A percentile compares a stretch with the other conserved stretches of the same genome.
phyloP scores from a whole-genome alignment of 352 stramenopile species.

The Globisporangium perplexum region DNA sequence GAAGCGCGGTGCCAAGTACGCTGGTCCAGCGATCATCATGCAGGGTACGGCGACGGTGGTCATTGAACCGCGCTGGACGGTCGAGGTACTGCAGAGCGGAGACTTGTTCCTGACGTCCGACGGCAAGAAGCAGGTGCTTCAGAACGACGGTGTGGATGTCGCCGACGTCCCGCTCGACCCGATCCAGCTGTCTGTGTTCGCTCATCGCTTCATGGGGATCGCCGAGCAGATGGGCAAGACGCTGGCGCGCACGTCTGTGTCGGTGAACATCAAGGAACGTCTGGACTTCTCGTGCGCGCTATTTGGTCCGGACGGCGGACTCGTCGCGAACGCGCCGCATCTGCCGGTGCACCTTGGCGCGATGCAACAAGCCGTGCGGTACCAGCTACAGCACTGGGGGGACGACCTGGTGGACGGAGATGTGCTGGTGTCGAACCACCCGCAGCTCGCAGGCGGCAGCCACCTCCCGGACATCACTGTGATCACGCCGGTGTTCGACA shows the following conservation, averaged over 20 bases:
- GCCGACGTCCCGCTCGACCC: constrained; percentile 81
- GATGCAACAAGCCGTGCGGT: constrained; percentile 97
- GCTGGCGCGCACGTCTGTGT: constrained; percentile 94
- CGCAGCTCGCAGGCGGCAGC: constrained; percentile 95
- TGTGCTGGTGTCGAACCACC: constrained; percentile 99
- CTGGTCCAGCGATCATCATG: constrained; percentile 96
- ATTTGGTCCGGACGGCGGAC: constrained; percentile 95
- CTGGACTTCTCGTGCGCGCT: constrained; percentile 99
- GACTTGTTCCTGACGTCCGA: constrained; percentile 91
- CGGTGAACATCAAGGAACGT: constrained; percentile 99
- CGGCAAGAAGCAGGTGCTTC: constrained; percentile 22
- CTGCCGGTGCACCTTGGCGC: constrained; percentile 98
- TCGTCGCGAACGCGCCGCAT: constrained; percentile 99
- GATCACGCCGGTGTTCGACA: constrained; percentile 98
- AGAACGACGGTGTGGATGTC: constrained; percentile 17
- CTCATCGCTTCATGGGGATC: constrained; percentile 99
- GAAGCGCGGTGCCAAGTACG: constrained; percentile 48
- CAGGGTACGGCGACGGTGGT: constrained; percentile 98
- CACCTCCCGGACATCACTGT: constrained; percentile 99
- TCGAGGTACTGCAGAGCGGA: constrained; percentile 90
- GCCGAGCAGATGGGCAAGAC: constrained; percentile 99
- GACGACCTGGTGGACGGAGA: constrained; percentile 94
- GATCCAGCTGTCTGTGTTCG: constrained; percentile 96
- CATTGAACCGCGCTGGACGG: constrained; percentile 93
- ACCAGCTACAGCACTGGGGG: constrained; percentile 89